Evolutionary conservation across 2,329 filamentous ascomycete genomes (phyloP).

Genomic region (Colletotrichum simmondsii): DNA sequence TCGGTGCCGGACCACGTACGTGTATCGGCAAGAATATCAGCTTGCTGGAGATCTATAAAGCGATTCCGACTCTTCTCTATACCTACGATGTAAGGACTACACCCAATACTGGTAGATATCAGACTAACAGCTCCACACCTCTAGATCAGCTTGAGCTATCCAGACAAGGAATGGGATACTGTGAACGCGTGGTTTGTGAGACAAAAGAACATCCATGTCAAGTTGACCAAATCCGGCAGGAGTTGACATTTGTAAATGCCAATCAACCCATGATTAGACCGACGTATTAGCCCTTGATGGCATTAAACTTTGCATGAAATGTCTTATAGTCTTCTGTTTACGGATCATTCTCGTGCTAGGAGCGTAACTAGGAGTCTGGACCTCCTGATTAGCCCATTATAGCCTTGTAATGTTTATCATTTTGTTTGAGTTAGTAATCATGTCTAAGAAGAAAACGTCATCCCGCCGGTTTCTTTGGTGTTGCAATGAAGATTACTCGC

Average conservation of each 20-base stretch:
- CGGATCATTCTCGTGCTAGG: no score
- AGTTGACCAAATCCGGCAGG: not conserved
- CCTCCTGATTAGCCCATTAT: no score
- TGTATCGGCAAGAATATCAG: constrained; percentile 16
- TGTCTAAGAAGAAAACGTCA: no score
- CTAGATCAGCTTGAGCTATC: not conserved
- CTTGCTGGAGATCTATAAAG: constrained; percentile 5
- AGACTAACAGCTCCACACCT: no score
- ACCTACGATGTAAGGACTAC: not conserved
- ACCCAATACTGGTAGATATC: not conserved
- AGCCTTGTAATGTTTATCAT: no score
- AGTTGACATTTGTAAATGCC: not conserved
- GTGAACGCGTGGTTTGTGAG: not conserved
- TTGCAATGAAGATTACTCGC: no score
- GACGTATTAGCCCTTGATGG: no score
- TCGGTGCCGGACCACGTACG: not conserved
- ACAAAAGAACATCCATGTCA: not conserved
- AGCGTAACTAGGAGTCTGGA: no score
- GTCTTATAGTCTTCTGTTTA: no score
- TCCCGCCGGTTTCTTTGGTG: no score
- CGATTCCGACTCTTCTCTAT: not conserved
- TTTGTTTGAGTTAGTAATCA: no score
- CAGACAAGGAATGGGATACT: not conserved
- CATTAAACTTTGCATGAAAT: no score
- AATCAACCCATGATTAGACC: not conserved